Percentiles rank a stretch among this genome's conserved stretches.
Conservation (phyloP, 2,329 filamentous ascomycete species). For the Fusarium abutilonis region DNA sequence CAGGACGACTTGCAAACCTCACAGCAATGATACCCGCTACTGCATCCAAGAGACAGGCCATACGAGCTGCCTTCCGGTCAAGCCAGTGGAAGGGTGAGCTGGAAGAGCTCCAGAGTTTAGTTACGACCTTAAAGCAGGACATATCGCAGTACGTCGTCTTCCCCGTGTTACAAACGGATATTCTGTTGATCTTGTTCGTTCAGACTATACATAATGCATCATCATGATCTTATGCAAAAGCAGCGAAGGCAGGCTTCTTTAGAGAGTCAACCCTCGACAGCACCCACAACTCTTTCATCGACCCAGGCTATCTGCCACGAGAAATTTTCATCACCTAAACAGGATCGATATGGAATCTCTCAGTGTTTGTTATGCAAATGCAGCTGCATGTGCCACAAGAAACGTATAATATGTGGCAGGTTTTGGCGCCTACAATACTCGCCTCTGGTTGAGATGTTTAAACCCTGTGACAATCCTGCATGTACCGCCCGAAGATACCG, state of each 20-base stretch:
- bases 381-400: conserved; percentile 10
- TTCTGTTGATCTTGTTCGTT: not conserved
- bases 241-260: fast-evolving
- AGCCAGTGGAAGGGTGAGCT: conserved; percentile 12
- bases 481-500: conserved; percentile 3
- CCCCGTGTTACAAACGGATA: fast-evolving
- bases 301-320: not conserved
- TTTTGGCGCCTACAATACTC: conserved; percentile 18
- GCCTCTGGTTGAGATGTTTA: not conserved
- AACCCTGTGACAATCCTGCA: not conserved
- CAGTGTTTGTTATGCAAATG: not conserved
- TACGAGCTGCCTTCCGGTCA: not conserved
- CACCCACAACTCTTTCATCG: not conserved
- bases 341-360: not conserved
- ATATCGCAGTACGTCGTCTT: not conserved
- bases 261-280: fast-evolving
- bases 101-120: not conserved
- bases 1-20: not conserved
- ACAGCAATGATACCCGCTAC: not conserved
- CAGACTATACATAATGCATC: not conserved
- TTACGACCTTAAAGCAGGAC: not conserved
- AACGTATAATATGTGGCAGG: not conserved
- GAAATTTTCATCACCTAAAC: fast-evolving
- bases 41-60: not conserved
- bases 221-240: not conserved